Conservation (phyloP, 2,329 filamentous ascomycete genomes). For the Fusarium gaditjirri region DNA sequence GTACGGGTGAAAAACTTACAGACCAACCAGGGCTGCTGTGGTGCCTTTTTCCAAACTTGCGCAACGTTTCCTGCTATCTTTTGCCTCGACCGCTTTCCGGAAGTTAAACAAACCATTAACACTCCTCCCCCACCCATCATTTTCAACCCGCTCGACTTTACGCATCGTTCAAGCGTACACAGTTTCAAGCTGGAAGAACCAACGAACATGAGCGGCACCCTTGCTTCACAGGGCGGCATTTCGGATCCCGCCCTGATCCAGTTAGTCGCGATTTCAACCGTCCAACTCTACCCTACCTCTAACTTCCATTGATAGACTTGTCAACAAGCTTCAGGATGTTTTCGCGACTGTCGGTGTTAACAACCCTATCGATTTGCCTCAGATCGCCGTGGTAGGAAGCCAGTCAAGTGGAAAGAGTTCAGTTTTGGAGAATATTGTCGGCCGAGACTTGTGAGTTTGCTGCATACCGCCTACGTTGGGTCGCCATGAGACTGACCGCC, state of each 20-base stretch:
- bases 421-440: slow-evolving; percentile 98
- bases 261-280: slow-evolving; percentile 51
- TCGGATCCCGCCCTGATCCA: slow-evolving; percentile 75
- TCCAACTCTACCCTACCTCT: slow-evolving; percentile 32
- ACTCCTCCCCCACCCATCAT: slow-evolving; percentile 20
- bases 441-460: slow-evolving; percentile 89
- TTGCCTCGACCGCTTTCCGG: slow-evolving; percentile 37
- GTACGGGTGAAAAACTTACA: not conserved
- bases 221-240: slow-evolving; percentile 66
- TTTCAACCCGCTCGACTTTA: slow-evolving; percentile 24
- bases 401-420: slow-evolving; percentile 99
- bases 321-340: slow-evolving; percentile 99
- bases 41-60: slow-evolving; percentile 8
- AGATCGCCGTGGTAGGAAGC: slow-evolving; percentile 97
- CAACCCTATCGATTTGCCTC: slow-evolving; percentile 98
- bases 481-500: slow-evolving; percentile 22
- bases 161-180: slow-evolving; percentile 15
- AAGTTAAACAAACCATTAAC: slow-evolving; percentile 25
- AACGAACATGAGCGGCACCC: slow-evolving; percentile 50
- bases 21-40: not conserved
- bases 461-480: slow-evolving; percentile 18
- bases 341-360: slow-evolving; percentile 98
- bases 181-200: slow-evolving; percentile 13
- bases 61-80: slow-evolving; percentile 28
- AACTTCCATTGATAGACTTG: slow-evolving; percentile 66